A percentile compares a stretch with the other conserved stretches of the same genome.
Conservation (phyloP, 371 early-diverging fungal genomes). For the Syncephalastrum racemosum region DNA sequence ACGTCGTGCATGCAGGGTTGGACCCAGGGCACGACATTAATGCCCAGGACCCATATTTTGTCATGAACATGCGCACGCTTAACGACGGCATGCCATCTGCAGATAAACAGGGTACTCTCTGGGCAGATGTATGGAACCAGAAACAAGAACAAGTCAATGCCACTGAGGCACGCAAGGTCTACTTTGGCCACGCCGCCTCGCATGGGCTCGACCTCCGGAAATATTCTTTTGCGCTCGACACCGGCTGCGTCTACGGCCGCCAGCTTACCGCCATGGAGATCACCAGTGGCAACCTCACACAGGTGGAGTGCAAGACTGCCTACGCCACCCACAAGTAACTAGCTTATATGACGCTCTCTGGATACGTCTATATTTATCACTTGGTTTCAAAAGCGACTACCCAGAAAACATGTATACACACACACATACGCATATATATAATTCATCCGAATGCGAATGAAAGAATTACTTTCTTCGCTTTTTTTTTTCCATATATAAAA, state of each 20-base stretch:
- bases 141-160: conserved; percentile 14
- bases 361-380: no score
- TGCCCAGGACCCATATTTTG: conserved; percentile 49
- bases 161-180: conserved; percentile 28
- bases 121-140: conserved; percentile 48
- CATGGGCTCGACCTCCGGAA: conserved; percentile 56
- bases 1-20: conserved; percentile 70
- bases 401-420: no score
- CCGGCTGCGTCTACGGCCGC: conserved; percentile 70
- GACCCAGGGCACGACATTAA: conserved; percentile 41
- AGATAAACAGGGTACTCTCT: conserved; percentile 17
- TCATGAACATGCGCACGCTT: conserved; percentile 65
- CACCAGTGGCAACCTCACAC: conserved; percentile 26
- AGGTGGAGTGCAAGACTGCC: conserved; percentile 27
- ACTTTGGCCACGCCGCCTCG: conserved; percentile 74
- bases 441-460: no score
- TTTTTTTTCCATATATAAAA: no score
- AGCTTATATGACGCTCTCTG: no score
- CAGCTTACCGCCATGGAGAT: conserved; percentile 58
- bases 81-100: conserved; percentile 32
- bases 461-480: no score
- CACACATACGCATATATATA: no score
- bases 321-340: not conserved
- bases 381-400: no score
- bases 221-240: conserved; percentile 65